A percentile compares a stretch with the other conserved stretches of the same genome.
Conservation (phyloP, 306 rosid genomes). For the Dicorynia guianensis region DNA sequence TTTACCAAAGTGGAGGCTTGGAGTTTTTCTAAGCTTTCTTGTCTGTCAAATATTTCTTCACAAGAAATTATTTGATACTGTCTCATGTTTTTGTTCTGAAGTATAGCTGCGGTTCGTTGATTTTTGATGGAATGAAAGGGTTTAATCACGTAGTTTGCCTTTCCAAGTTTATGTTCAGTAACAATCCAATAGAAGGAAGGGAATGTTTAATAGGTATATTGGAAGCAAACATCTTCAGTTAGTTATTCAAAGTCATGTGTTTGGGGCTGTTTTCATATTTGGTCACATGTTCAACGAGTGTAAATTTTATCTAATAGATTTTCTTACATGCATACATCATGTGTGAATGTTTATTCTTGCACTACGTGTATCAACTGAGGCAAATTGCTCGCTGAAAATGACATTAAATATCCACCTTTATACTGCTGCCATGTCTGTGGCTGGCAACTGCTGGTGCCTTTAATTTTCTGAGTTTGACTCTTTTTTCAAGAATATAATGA, state of each 20-base stretch:
- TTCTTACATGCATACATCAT: neutral
- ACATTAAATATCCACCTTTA: neutral
- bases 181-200: neutral
- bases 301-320: neutral
- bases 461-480: neutral
- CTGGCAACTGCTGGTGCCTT: neutral
- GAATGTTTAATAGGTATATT: neutral
- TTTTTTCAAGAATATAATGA: neutral
- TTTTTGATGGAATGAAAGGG: no score
- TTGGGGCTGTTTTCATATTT: neutral
- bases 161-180: neutral
- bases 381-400: slow-evolving; percentile 3
- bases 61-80: neutral
- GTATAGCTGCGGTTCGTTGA: no score
- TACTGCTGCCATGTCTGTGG: no score
- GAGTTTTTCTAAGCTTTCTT: neutral
- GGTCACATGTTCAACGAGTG: no score
- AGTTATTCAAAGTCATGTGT: no score
- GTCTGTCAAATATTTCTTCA: neutral
- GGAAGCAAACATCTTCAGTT: no score
- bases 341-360: neutral
- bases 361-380: neutral
- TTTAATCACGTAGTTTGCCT: neutral
- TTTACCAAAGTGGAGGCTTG: neutral
- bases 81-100: no score